These are phyloP conservation scores for Sugiyamaella sp. DNA, from an alignment of 1,139 yeast genomes.

Conservation along the genomic window DNA sequence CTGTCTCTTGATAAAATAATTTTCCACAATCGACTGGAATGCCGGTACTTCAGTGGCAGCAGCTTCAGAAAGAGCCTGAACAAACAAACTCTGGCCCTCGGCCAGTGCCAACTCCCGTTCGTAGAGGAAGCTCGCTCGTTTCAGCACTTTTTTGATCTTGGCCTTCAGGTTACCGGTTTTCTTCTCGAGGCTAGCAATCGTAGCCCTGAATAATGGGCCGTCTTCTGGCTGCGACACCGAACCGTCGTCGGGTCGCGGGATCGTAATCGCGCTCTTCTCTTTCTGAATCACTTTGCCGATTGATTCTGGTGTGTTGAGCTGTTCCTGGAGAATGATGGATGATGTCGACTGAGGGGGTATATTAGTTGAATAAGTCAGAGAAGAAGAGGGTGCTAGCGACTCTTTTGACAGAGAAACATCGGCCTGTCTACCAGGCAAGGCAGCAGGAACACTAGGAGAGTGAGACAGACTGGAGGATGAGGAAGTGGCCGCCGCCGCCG, in stretches of 20 bases:
- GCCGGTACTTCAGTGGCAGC: slow-evolving; percentile 42
- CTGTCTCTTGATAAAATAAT: slow-evolving; percentile 35
- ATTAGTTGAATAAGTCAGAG: neutral
- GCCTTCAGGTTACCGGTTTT: slow-evolving; percentile 54
- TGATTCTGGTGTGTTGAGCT: slow-evolving; percentile 24
- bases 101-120: slow-evolving; percentile 44
- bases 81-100: slow-evolving; percentile 43
- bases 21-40: slow-evolving; percentile 40
- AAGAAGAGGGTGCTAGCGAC: neutral
- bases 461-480: slow-evolving; percentile 13
- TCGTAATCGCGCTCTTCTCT: slow-evolving; percentile 27
- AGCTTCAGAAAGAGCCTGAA: slow-evolving; percentile 39
- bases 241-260: slow-evolving; percentile 39
- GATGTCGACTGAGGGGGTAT: slow-evolving; percentile 11
- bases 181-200: slow-evolving; percentile 57
- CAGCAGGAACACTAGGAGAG: neutral
- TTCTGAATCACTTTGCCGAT: slow-evolving; percentile 30
- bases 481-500: slow-evolving; percentile 4
- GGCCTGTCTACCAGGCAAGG: slow-evolving; percentile 6
- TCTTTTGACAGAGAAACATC: neutral
- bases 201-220: slow-evolving; percentile 73
- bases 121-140: slow-evolving; percentile 42
- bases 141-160: slow-evolving; percentile 47
- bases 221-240: slow-evolving; percentile 54
- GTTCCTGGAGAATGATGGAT: slow-evolving; percentile 7